Base-by-base conservation (phyloP, 1,139 yeast genomes). In the Diutina mesorugosa region DNA sequence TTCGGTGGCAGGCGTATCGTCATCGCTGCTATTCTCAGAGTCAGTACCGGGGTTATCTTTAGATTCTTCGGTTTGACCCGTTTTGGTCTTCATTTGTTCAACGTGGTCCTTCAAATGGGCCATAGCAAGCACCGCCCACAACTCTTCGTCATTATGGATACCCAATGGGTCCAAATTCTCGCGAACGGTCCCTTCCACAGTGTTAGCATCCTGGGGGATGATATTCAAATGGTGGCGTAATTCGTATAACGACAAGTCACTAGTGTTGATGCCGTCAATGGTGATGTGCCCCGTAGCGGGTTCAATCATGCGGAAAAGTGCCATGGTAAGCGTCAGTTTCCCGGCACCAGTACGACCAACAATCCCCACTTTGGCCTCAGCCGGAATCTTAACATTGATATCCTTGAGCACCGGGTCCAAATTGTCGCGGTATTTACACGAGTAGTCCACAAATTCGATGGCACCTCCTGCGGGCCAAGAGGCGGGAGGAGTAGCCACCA, bases 331-430 rank as follows among this genome's bases (percentile, higher is more conserved):
- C 1, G 91, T 81, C 46, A 89, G 83, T 66, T 87, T 87, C 28
- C 96, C 96, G 0, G 95, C 91, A 51, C 96, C 96, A 0, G 95
- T 87, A 61, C 96, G 77, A 9, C 96, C 96, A 18, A 87, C 93
- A 60, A 87, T 83, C 52, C 95, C 95, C 60, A 87, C 73, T 64
- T 87, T 87, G 62, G 87, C 93, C 18, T 72, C 72, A 3, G 89
- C 75, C 38, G 76, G 72, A 58, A 87, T 78, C 2, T 72, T 69
- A 54, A 87, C 65, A 46, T 72, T 69, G 55, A 87, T 72, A 55
- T 79, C 72, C 56, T 76, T 77, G 63, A 87, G 70, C 3, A 86
- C 88, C 30, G 82, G 80, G 55, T 78, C 84, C 56, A 80, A 65
- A 58, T 83, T 83, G 8, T 76, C 77, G 60, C 88, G 74, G 66